Evolutionary conservation across 2,329 filamentous ascomycete species (phyloP), one percentile per base, ranked within the genome.

Genomic region (Diaporthe vaccinii): DNA sequence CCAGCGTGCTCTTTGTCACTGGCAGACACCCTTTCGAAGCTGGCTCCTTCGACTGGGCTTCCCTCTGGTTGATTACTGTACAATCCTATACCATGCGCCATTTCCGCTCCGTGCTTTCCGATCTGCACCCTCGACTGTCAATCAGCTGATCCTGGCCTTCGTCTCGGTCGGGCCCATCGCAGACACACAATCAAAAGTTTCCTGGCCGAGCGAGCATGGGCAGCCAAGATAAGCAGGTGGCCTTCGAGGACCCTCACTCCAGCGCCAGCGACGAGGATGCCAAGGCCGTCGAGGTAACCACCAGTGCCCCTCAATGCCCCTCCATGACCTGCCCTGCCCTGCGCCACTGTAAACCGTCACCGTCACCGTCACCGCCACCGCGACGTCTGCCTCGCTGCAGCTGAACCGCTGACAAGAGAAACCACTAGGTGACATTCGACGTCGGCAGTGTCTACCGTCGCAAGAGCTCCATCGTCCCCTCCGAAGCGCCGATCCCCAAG

Each of bases 401-500:
- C 34, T 14, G 17, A 36, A 10, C 46, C 22, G 57, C 75, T 57
- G 25, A 49, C 55, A 53, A 46, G 4, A 44, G 17, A 59, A 4
- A 31, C 22, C 55, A 9, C 36, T 61, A 91, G 90, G 91, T 93
- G 68, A 87, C 90, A 31, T 93, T 93, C 79, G 91, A 93, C 76
- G 84, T 89, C 1, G 83, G 87, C 53, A 92, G 89, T 78, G 87
- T 88, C 0, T 91, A 92, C 79, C 89, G 92, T 31, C 89, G 92
- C 75, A 93, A 93, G 84, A 92, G 91, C 79, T 93, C 91, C 17
- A 86, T 93, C 67, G 89, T 92, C 17, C 81, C 86, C 6, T 84
- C 85, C 67, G 90, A 92, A 41, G 80, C 84, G 3, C 79, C 83
- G 22, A 77, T 80, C 10, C 85, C 86, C 7, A 78, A 84, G 69